phyloP scores from a whole-genome alignment of 2,329 filamentous ascomycete genomes.

The Elsinoe ampelina region DNA sequence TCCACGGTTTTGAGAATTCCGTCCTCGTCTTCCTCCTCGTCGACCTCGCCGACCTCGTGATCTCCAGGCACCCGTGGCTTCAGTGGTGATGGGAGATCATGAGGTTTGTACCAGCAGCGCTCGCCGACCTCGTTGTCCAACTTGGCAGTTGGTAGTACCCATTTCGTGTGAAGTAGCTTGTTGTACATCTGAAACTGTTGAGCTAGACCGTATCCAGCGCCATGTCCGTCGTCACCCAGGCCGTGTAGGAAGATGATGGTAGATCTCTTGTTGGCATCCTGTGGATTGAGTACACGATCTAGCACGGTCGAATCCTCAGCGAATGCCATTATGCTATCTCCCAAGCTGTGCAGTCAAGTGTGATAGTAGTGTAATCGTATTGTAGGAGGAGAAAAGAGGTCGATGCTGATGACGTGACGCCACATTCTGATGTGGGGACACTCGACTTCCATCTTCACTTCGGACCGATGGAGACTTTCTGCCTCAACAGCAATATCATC shows the following conservation, averaged over 20 bases:
- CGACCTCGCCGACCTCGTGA: neutral
- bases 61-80: conserved; percentile 3
- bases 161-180: conserved; percentile 4
- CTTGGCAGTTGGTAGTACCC: neutral
- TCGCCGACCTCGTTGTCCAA: conserved; percentile 1
- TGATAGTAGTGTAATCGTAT: neutral
- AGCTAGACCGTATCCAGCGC: neutral
- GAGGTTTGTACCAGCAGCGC: neutral
- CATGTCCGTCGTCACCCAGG: neutral
- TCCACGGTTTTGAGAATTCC: neutral
- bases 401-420: neutral
- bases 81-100: conserved; percentile 4
- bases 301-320: conserved; percentile 7
- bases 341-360: neutral
- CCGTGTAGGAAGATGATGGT: conserved; percentile 7
- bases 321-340: neutral
- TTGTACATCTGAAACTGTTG: conserved; percentile 12
- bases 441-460: neutral
- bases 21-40: conserved; percentile 6
- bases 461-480: neutral
- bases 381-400: neutral
- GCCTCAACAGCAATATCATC: too few relatives aligned
- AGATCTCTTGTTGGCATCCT: neutral
- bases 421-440: conserved; percentile 1
- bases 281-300: conserved; percentile 1